Percentiles rank a stretch among this genome's conserved stretches.
These are phyloP conservation scores for Galerina sulciceps DNA, from an alignment of 768 basidiomycete genomes.

Conservation along the genomic window DNA sequence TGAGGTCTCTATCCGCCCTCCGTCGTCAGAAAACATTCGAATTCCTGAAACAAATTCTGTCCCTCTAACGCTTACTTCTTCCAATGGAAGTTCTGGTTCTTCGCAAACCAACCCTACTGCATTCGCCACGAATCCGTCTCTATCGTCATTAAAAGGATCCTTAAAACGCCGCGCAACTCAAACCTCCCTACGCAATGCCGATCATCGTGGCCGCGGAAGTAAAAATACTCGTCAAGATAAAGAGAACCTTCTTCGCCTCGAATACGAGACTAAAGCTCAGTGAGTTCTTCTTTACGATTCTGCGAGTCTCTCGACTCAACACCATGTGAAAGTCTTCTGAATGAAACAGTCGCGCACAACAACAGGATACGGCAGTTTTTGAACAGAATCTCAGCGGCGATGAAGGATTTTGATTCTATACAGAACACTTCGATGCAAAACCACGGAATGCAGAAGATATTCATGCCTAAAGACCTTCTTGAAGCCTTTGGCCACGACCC, in stretches of 20 bases:
- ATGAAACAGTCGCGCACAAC: constrained; percentile 64
- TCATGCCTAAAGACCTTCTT: constrained; percentile 66
- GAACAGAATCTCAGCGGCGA: constrained; percentile 62
- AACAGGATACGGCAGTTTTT: constrained; percentile 70
- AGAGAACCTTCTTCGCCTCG: constrained; percentile 53
- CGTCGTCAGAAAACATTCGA: constrained; percentile 20
- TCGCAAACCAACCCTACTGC: constrained; percentile 9
- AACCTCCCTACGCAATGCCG: constrained; percentile 29
- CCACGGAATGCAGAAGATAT: constrained; percentile 49
- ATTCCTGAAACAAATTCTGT: constrained; percentile 1
- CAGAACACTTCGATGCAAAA: constrained; percentile 54
- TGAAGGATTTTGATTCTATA: constrained; percentile 69
- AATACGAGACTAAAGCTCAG: constrained; percentile 65
- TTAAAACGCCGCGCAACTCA: constrained; percentile 20
- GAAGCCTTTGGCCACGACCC: constrained; percentile 82
- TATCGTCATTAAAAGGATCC: constrained; percentile 13
- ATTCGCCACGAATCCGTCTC: constrained; percentile 12
- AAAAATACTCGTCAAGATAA: constrained; percentile 42
- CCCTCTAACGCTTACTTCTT: constrained; percentile 9
- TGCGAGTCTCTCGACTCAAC: constrained; percentile 24
- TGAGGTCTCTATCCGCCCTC: constrained; percentile 23
- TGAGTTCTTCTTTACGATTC: constrained; percentile 31
- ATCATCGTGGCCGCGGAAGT: constrained; percentile 23
- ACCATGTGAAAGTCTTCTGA: constrained; percentile 46
- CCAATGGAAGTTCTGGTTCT: constrained; percentile 20